Evolutionary conservation across 2,329 filamentous ascomycete genomes (phyloP).

Genomic region (Diaporthe capsici): DNA sequence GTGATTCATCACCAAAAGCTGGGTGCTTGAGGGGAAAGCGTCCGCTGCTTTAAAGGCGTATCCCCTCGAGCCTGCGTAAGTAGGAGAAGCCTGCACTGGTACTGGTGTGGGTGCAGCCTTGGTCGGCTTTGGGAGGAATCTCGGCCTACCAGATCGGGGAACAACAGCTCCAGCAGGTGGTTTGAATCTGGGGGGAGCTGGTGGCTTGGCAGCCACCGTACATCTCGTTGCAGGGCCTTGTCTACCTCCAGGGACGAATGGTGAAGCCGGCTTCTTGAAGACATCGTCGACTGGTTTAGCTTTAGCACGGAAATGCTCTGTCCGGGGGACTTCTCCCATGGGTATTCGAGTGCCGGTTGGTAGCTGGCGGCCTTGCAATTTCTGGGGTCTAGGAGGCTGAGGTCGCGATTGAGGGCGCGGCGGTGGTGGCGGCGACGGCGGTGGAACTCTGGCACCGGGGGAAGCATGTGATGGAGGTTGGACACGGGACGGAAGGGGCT

Average conservation of each 20-base stretch:
- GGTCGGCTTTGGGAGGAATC: conserved; percentile 34
- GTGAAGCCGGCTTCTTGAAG: conserved; percentile 30
- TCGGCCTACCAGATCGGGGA: conserved; percentile 5
- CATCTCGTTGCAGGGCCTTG: neutral
- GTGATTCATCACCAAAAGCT: conserved; percentile 64
- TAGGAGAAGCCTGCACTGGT: conserved; percentile 36
- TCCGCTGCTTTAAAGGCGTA: neutral
- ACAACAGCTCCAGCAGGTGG: neutral
- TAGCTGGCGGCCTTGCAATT: neutral
- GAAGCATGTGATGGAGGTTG: neutral
- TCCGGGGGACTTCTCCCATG: neutral
- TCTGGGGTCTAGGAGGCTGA: neutral
- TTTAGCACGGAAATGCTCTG: neutral
- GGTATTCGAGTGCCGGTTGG: neutral
- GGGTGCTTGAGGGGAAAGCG: conserved; percentile 60
- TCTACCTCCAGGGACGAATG: conserved; percentile 4
- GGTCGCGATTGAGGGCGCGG: neutral
- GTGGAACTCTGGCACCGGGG: neutral
- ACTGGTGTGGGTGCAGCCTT: conserved; percentile 10
- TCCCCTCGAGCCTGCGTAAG: conserved; percentile 33
- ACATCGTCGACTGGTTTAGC: neutral
- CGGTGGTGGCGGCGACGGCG: neutral
- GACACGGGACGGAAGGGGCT: neutral
- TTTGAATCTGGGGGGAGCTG: conserved; percentile 34
- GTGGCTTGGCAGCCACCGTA: neutral